Percentiles rank a stretch among this genome's conserved stretches.
Evolutionary conservation across 768 basidiomycete genomes (phyloP).

Genomic region (Pleurotus pulmonarius): DNA sequence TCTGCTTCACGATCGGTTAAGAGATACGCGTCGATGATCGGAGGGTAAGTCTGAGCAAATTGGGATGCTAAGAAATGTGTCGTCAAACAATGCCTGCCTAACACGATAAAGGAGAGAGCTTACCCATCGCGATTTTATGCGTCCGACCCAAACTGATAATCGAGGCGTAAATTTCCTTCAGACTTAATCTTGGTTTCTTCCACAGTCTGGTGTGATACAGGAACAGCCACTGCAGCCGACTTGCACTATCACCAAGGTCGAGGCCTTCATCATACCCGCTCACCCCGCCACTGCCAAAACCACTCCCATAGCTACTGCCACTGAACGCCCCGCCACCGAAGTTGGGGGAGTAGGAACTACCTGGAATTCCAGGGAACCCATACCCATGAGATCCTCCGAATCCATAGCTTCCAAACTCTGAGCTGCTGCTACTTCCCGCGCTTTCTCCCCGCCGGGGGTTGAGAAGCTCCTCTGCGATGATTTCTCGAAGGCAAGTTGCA

Average conservation of each 20-base stretch:
- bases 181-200: conserved; percentile 76
- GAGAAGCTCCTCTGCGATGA: conserved; percentile 68
- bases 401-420: conserved; percentile 40
- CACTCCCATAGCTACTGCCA: background rate
- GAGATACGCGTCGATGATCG: conserved; percentile 87
- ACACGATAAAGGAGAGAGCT: conserved; percentile 18
- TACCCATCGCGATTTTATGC: conserved; percentile 79
- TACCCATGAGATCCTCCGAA: background rate
- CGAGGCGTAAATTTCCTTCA: conserved; percentile 82
- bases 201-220: conserved; percentile 81
- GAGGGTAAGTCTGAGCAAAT: conserved; percentile 82
- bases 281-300: background rate
- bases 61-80: conserved; percentile 55
- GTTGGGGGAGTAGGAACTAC: conserved; percentile 33
- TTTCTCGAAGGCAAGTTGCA: conserved; percentile 67
- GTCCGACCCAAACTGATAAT: conserved; percentile 66
- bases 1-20: conserved; percentile 93
- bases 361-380: conserved; percentile 24
- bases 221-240: conserved; percentile 69
- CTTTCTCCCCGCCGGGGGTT: conserved; percentile 54
- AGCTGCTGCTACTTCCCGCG: conserved; percentile 34
- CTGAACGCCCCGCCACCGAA: background rate
- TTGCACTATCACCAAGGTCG: background rate
- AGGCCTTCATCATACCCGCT: conserved; percentile 5
- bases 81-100: background rate